A percentile compares a stretch with the other conserved stretches of the same genome.
Evolutionary conservation across 257 asterid species (phyloP).

Genomic region (Prunella vulgaris): DNA sequence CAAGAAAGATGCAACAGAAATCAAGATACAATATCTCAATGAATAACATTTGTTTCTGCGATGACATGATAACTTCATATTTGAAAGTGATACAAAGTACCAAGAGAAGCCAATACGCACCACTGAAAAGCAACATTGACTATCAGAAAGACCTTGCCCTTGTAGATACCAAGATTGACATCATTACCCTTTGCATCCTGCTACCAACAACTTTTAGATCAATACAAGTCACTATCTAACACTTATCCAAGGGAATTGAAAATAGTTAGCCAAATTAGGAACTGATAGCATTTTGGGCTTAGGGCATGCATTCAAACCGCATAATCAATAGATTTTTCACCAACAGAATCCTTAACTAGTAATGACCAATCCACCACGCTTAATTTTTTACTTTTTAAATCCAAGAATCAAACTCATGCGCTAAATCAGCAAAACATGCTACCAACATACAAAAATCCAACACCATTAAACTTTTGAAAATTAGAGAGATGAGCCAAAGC

Average conservation of each 20-base stretch:
- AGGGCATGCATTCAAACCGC: background rate
- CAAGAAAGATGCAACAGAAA: too few species aligned
- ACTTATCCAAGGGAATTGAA: background rate
- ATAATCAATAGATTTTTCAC: background rate
- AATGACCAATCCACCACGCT: background rate
- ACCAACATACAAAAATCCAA: background rate
- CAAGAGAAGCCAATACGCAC: constrained; percentile 32
- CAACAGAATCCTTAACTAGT: background rate
- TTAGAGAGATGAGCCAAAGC: background rate
- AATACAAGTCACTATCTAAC: background rate
- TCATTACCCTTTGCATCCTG: constrained; percentile 80
- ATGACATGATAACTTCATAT: too few species aligned
- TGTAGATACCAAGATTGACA: constrained; percentile 61
- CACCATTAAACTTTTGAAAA: background rate
- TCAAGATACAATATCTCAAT: too few species aligned
- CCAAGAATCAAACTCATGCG: background rate
- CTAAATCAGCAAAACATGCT: background rate
- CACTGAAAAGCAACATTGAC: constrained; percentile 95
- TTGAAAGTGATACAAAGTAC: background rate
- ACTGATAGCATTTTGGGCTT: background rate
- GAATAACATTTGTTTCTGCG: too few species aligned
- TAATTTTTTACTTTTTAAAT: too few species aligned
- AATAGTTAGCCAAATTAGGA: background rate
- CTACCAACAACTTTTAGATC: constrained; percentile 12
- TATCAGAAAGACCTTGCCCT: constrained; percentile 71